A percentile compares a stretch with the other conserved stretches of the same genome.
These are phyloP conservation scores for Lasiosphaeria miniovina DNA, from an alignment of 495 filamentous ascomycete species.

Conservation along the genomic window DNA sequence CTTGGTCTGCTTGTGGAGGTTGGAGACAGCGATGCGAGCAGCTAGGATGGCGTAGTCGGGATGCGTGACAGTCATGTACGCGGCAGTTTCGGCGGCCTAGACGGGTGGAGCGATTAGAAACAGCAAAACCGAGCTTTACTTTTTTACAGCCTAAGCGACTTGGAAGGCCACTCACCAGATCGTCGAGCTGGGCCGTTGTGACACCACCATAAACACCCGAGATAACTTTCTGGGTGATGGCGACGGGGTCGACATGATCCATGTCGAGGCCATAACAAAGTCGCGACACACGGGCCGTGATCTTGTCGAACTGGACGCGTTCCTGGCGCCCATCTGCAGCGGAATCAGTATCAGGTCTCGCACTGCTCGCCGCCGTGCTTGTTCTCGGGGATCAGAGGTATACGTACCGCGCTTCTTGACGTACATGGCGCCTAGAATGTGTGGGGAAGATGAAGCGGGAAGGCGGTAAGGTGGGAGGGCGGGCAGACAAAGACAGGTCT, in stretches of 20 bases:
- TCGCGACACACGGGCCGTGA: slow-evolving; percentile 94
- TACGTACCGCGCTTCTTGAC: slow-evolving; percentile 59
- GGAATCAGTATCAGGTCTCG: slow-evolving; percentile 21
- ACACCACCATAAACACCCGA: slow-evolving; percentile 99
- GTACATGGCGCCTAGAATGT: slow-evolving; percentile 45
- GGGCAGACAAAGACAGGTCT: slow-evolving; percentile 10
- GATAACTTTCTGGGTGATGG: slow-evolving; percentile 98
- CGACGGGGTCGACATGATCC: slow-evolving; percentile 95
- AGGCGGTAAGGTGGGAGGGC: background rate
- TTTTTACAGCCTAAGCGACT: slow-evolving; percentile 4
- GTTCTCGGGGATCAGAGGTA: background rate
- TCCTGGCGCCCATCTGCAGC: slow-evolving; percentile 92
- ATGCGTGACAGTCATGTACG: slow-evolving; percentile 99
- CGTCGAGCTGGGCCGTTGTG: slow-evolving; percentile 91
- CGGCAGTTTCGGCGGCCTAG: slow-evolving; percentile 96
- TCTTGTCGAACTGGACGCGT: slow-evolving; percentile 99
- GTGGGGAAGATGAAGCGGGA: slow-evolving; percentile 11
- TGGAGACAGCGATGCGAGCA: slow-evolving; percentile 96
- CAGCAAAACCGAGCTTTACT: slow-evolving; percentile 9
- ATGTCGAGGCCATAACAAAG: slow-evolving; percentile 95
- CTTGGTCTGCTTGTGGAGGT: slow-evolving; percentile 99
- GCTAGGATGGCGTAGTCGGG: slow-evolving; percentile 99
- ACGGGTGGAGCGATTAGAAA: background rate
- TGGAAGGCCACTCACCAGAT: slow-evolving; percentile 64
- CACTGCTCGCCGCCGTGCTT: background rate